A percentile compares a stretch with the other conserved stretches of the same genome.
phyloP scores from a whole-genome alignment of 208 protist species.

The Trichomonas vaginalis region DNA sequence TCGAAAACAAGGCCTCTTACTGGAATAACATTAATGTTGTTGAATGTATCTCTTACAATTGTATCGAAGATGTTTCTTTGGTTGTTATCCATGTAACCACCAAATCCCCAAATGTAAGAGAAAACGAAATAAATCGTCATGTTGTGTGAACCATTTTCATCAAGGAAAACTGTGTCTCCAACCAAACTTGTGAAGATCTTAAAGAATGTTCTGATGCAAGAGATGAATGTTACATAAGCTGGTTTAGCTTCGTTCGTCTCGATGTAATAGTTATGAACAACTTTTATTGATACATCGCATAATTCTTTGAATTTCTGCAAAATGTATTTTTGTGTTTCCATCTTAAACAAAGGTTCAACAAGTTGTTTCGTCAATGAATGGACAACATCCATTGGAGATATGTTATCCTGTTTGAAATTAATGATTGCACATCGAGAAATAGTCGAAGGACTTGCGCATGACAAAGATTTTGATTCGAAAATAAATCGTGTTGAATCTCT shows the following conservation, averaged over 20 bases:
- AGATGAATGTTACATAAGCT: not conserved
- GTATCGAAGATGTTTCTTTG: constrained; percentile 63
- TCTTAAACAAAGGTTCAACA: not conserved
- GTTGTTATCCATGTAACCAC: constrained; percentile 64
- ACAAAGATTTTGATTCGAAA: constrained; percentile 89
- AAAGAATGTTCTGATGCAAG: not conserved
- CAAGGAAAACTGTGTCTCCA: not conserved
- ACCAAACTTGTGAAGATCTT: not conserved
- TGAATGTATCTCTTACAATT: constrained; percentile 2
- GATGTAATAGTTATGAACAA: not conserved
- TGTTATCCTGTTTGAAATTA: constrained; percentile 54
- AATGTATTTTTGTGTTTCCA: not conserved
- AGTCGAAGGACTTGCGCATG: constrained; percentile 83
- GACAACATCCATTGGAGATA: not conserved
- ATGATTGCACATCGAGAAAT: constrained; percentile 94
- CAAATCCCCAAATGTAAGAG: constrained; percentile 78
- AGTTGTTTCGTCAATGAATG: not conserved
- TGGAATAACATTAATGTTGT: not conserved
- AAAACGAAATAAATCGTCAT: constrained; percentile 45
- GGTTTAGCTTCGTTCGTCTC: not conserved
- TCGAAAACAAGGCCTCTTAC: constrained; percentile 18
- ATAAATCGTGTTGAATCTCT: constrained; percentile 60
- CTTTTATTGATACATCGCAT: not conserved
- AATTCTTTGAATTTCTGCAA: not conserved
- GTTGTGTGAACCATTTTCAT: not conserved